A percentile compares a stretch with the other conserved stretches of the same genome.
Conservation (phyloP, 129 eudicot genomes). For the Dittrichia graveolens region DNA sequence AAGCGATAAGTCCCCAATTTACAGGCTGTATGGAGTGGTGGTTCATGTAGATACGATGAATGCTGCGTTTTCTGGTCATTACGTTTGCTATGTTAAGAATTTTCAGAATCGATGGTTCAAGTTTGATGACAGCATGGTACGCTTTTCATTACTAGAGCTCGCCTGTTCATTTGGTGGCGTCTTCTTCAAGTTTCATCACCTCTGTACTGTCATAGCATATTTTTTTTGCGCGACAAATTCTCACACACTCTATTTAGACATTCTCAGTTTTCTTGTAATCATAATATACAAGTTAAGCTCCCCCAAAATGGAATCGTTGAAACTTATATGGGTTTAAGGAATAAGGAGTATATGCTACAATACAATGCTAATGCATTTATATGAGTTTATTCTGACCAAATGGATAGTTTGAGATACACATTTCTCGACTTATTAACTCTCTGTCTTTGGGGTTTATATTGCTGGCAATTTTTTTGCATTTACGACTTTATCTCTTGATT, state of each 20-base stretch:
- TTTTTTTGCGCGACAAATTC: not conserved
- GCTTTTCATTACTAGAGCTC: slow-evolving; percentile 17
- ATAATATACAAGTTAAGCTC: no score
- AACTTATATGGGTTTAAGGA: no score
- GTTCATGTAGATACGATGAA: slow-evolving; percentile 83
- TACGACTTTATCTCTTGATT: not conserved
- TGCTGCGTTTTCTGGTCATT: slow-evolving; percentile 87
- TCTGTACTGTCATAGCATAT: not conserved
- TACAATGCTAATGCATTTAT: not conserved
- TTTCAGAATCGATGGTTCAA: slow-evolving; percentile 75
- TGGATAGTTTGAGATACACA: not conserved
- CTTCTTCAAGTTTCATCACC: slow-evolving; percentile 1
- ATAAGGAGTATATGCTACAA: not conserved
- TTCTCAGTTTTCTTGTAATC: no score
- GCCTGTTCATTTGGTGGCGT: not conserved
- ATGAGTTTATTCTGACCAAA: not conserved
- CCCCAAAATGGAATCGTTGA: no score
- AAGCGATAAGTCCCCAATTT: slow-evolving; percentile 72
- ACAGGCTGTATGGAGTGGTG: slow-evolving; percentile 88
- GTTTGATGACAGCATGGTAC: slow-evolving; percentile 77
- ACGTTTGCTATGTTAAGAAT: slow-evolving; percentile 77
- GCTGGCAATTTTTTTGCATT: not conserved
- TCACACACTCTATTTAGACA: no score
- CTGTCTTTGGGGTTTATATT: not conserved
- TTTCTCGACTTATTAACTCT: not conserved